phyloP scores from a whole-genome alignment of 1,139 yeast species.

The Debaryomyces nepalensis region DNA sequence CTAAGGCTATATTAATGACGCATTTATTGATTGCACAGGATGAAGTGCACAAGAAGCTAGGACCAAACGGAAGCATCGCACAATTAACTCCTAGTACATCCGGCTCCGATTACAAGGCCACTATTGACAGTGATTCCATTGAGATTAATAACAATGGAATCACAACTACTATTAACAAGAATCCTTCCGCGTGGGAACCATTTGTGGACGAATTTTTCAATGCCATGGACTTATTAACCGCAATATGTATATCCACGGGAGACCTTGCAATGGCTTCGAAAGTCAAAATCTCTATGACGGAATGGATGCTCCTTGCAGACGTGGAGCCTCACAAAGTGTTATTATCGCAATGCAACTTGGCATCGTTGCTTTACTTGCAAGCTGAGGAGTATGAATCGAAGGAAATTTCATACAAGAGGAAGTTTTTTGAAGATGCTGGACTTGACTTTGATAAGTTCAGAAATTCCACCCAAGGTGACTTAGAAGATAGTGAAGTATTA shows the following conservation, averaged over 20 bases:
- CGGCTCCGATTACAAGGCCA: conserved; percentile 19
- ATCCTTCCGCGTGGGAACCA: conserved; percentile 67
- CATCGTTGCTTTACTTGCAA: conserved; percentile 70
- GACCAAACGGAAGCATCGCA: conserved; percentile 14
- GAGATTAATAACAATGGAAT: conserved; percentile 24
- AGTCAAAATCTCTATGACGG: conserved; percentile 68
- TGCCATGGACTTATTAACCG: conserved; percentile 71
- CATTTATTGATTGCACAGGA: conserved; percentile 71
- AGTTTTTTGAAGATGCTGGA: conserved; percentile 27
- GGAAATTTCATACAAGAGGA: conserved; percentile 38
- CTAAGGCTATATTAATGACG: conserved; percentile 63
- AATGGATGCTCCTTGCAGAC: conserved; percentile 75
- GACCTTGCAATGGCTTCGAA: conserved; percentile 66
- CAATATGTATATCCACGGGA: conserved; percentile 68
- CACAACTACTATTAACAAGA: conserved; percentile 30
- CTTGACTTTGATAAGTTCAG: conserved; percentile 29
- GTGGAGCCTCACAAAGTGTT: conserved; percentile 67
- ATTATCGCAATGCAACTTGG: conserved; percentile 71
- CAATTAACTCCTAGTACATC: conserved; percentile 11
- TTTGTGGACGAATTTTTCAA: conserved; percentile 76
- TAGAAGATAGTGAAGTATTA: conserved; percentile 18
- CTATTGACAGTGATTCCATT: conserved; percentile 24
- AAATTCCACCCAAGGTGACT: conserved; percentile 5
- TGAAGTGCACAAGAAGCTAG: conserved; percentile 29
- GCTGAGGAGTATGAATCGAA: conserved; percentile 67